A percentile compares a stretch with the other conserved stretches of the same genome.
phyloP scores from a whole-genome alignment of 1,139 yeast species.

The Hyphopichia buzzinii region DNA sequence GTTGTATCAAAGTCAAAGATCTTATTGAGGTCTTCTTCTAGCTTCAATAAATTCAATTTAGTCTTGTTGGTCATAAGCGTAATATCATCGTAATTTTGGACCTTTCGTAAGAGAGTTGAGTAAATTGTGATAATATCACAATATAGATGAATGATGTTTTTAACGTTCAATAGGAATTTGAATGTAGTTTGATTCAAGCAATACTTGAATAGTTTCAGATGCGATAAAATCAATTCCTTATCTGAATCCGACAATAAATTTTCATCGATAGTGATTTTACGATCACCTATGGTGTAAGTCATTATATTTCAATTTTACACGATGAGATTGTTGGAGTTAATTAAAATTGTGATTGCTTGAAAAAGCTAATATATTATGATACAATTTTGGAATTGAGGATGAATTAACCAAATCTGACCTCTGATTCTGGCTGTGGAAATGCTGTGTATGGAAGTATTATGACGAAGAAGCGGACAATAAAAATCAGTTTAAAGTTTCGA shows the following conservation, averaged over 20 bases:
- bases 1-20: slow-evolving; percentile 16
- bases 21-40: slow-evolving; percentile 34
- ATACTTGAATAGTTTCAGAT: slow-evolving; percentile 28
- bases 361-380: too few species aligned
- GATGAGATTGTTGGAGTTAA: too few species aligned
- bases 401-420: too few species aligned
- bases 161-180: slow-evolving; percentile 26
- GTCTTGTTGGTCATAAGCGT: slow-evolving; percentile 31
- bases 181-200: slow-evolving; percentile 35
- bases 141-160: slow-evolving; percentile 35
- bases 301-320: slow-evolving; percentile 14
- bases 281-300: slow-evolving; percentile 38
- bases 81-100: slow-evolving; percentile 44
- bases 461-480: too few species aligned
- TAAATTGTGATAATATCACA: slow-evolving; percentile 42
- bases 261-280: slow-evolving; percentile 10
- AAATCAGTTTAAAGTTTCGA: too few species aligned
- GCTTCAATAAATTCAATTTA: slow-evolving; percentile 19
- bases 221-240: slow-evolving; percentile 23
- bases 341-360: too few species aligned
- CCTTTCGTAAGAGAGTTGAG: slow-evolving; percentile 37
- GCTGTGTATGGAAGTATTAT: too few species aligned
- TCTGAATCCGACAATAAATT: slow-evolving; percentile 20
- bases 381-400: too few species aligned
- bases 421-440: too few species aligned